Evolutionary conservation across 495 filamentous ascomycete genomes (phyloP).

Genomic region (Trichocladium uniseriatum): DNA sequence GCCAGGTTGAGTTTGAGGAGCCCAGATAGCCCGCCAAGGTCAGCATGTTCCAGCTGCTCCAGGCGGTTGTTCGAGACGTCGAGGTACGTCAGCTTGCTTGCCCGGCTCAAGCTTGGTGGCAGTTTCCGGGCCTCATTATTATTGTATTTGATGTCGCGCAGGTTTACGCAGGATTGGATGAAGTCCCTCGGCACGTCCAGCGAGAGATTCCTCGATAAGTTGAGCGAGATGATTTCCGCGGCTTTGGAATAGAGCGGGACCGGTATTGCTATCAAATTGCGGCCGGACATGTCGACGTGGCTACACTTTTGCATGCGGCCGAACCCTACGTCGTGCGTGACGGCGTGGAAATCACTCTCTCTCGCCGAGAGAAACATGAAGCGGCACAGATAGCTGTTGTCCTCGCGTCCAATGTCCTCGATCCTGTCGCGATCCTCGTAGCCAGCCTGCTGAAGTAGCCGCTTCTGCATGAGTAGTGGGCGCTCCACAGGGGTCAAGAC

Average conservation of each 20-base stretch:
- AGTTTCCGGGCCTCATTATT: slow-evolving; percentile 83
- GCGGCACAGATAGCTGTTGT: slow-evolving; percentile 92
- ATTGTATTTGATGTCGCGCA: slow-evolving; percentile 90
- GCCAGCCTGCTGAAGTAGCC: slow-evolving; percentile 81
- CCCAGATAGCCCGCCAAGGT: slow-evolving; percentile 52
- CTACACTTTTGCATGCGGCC: slow-evolving; percentile 77
- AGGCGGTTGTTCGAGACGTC: slow-evolving; percentile 93
- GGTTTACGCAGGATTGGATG: slow-evolving; percentile 80
- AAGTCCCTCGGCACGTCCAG: slow-evolving; percentile 94
- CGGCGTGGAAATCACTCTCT: slow-evolving; percentile 61
- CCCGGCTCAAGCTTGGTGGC: slow-evolving; percentile 76
- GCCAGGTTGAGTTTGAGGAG: slow-evolving; percentile 84
- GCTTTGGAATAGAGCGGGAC: slow-evolving; percentile 88
- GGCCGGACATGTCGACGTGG: slow-evolving; percentile 85
- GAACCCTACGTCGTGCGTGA: slow-evolving; percentile 62
- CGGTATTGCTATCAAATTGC: slow-evolving; percentile 88
- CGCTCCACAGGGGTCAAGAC: slow-evolving; percentile 69
- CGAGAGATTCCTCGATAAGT: slow-evolving; percentile 83
- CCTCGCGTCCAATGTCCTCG: slow-evolving; percentile 93
- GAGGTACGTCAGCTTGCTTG: slow-evolving; percentile 71
- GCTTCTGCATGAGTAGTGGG: slow-evolving; percentile 87
- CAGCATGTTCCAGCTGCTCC: slow-evolving; percentile 74
- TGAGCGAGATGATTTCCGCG: slow-evolving; percentile 86
- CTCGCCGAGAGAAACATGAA: slow-evolving; percentile 88
- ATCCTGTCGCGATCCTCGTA: slow-evolving; percentile 81